phyloP scores from a whole-genome alignment of 164 flowering plant genomes.

The Vitis riparia region DNA sequence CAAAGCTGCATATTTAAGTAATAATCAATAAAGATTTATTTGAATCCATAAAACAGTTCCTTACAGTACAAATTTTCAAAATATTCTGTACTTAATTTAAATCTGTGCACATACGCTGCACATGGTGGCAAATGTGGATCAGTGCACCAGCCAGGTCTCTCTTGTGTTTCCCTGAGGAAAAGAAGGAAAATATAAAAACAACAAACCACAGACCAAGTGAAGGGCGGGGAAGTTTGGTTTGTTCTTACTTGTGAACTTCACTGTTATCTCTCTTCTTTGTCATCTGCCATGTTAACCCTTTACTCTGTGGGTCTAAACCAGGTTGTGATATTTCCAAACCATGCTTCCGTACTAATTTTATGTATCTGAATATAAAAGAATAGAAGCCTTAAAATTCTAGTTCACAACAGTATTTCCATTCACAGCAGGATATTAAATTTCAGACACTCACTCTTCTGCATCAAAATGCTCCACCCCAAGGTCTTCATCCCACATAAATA shows the following conservation, averaged over 20 bases:
- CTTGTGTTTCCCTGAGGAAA: slow-evolving; percentile 32
- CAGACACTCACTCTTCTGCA: slow-evolving; percentile 42
- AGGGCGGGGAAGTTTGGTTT: neutral
- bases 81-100: neutral
- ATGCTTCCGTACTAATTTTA: slow-evolving; percentile 43
- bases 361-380: slow-evolving; percentile 27
- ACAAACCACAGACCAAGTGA: neutral
- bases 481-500: slow-evolving; percentile 60
- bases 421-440: neutral
- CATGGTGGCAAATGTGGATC: slow-evolving; percentile 54
- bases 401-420: neutral
- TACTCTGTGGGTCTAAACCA: slow-evolving; percentile 39
- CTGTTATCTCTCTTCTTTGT: slow-evolving; percentile 43
- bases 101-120: slow-evolving; percentile 44
- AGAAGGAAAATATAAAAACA: neutral
- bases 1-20: slow-evolving; percentile 32
- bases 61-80: no score
- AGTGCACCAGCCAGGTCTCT: slow-evolving; percentile 45
- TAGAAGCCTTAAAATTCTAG: neutral
- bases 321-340: slow-evolving; percentile 59
- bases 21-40: neutral
- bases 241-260: slow-evolving; percentile 53
- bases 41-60: no score
- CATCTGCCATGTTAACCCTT: slow-evolving; percentile 48
- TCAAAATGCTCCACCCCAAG: slow-evolving; percentile 55